A percentile compares a stretch with the other conserved stretches of the same genome.
These are phyloP conservation scores for Lathyrus aphaca DNA, from an alignment of 306 rosid species.

Conservation along the genomic window DNA sequence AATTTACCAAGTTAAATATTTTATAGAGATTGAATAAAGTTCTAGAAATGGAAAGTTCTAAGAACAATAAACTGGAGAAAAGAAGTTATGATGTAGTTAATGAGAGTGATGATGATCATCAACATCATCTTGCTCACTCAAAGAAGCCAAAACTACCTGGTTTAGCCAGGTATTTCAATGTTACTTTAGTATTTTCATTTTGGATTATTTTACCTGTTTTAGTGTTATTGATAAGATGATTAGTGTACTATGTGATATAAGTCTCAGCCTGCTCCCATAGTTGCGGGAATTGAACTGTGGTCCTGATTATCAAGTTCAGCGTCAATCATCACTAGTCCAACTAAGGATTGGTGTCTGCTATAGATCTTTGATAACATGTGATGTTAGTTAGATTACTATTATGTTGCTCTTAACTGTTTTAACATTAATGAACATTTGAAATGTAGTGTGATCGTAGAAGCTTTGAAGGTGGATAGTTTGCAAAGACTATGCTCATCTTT, in stretches of 20 bases:
- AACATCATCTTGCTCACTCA: slow-evolving; percentile 46
- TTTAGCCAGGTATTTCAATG: slow-evolving; percentile 67
- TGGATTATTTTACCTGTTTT: too few species aligned
- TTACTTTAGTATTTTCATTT: too few species aligned
- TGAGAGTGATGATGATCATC: too few species aligned
- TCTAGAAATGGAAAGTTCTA: slow-evolving; percentile 73
- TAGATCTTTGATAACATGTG: too few species aligned
- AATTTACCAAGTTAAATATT: slow-evolving; percentile 46
- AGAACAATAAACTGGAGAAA: slow-evolving; percentile 60
- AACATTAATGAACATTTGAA: slow-evolving; percentile 37
- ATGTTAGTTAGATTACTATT: too few species aligned
- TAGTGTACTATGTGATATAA: too few species aligned
- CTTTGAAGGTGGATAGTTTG: slow-evolving; percentile 86
- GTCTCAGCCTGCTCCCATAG: too few species aligned
- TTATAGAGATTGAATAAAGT: slow-evolving; percentile 49
- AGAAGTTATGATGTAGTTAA: slow-evolving; percentile 56
- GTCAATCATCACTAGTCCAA: too few species aligned
- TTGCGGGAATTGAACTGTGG: too few species aligned
- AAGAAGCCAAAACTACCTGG: slow-evolving; percentile 70
- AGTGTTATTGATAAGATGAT: too few species aligned
- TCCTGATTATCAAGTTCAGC: too few species aligned
- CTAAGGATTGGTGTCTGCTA: too few species aligned
- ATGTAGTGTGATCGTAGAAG: slow-evolving; percentile 82
- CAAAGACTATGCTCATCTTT: slow-evolving; percentile 80
- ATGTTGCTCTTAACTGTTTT: background rate